Evolutionary conservation across 768 basidiomycete genomes (phyloP).

Genomic region (Podaxis sp.): DNA sequence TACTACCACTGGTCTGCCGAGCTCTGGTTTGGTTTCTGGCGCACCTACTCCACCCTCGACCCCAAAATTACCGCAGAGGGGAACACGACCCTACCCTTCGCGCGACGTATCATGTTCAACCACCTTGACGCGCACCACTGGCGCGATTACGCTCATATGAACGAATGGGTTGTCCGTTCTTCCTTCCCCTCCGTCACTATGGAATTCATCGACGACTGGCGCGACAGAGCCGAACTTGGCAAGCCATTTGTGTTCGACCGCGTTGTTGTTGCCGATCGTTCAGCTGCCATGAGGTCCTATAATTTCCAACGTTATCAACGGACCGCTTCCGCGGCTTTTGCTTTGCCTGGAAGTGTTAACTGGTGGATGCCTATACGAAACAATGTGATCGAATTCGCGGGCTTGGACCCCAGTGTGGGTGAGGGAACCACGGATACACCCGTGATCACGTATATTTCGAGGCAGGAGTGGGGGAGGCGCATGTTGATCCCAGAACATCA

Average conservation of each 20-base stretch:
- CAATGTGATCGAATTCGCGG: constrained; percentile 72
- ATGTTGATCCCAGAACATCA: constrained; percentile 80
- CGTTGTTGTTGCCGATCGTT: constrained; percentile 85
- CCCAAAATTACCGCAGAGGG: constrained; percentile 63
- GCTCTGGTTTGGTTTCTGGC: constrained; percentile 90
- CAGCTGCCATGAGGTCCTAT: constrained; percentile 74
- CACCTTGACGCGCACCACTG: constrained; percentile 75
- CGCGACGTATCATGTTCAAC: constrained; percentile 75
- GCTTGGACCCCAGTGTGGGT: constrained; percentile 45
- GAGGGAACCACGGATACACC: constrained; percentile 52
- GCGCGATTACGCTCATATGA: constrained; percentile 92
- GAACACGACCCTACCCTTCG: constrained; percentile 68
- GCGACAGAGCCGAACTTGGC: constrained; percentile 69
- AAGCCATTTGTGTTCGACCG: constrained; percentile 80
- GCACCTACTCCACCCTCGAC: constrained; percentile 84
- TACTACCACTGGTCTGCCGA: constrained; percentile 96
- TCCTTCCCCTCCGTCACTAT: constrained; percentile 79
- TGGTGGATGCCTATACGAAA: constrained; percentile 87
- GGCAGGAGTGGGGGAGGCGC: constrained; percentile 86
- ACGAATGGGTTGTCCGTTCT: constrained; percentile 79
- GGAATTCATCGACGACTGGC: constrained; percentile 85
- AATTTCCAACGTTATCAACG: constrained; percentile 72
- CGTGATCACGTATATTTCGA: constrained; percentile 91
- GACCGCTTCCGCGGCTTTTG: constrained; percentile 73
- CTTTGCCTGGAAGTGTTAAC: constrained; percentile 67